Conservation (phyloP, 306 rosid genomes). For the Prinsepia uniflora region DNA sequence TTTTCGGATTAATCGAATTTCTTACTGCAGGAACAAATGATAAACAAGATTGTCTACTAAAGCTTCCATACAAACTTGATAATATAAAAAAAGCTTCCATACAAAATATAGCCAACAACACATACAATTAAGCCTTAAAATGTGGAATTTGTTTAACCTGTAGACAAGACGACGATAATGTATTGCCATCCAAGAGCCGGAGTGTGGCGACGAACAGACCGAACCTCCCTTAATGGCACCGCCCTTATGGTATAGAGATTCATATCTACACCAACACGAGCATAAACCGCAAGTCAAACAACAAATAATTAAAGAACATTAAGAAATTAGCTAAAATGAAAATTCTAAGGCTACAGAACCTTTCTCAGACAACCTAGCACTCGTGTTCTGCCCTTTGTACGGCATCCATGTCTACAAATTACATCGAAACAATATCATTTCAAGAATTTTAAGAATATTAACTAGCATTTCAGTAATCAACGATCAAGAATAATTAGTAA, state of each 20-base stretch:
- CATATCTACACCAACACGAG: slow-evolving; percentile 49
- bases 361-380: slow-evolving; percentile 65
- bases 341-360: slow-evolving; percentile 41
- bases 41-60: not conserved
- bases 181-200: slow-evolving; percentile 97
- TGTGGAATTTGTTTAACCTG: slow-evolving; percentile 44
- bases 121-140: not conserved
- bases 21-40: not conserved
- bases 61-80: not conserved
- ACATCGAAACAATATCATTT: slow-evolving; percentile 3
- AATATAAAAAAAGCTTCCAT: not conserved
- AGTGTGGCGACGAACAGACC: slow-evolving; percentile 84
- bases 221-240: slow-evolving; percentile 71
- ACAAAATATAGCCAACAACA: not conserved
- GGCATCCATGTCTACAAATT: slow-evolving; percentile 84
- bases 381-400: slow-evolving; percentile 62
- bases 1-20: not conserved
- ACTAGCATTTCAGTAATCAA: not conserved
- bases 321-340: not conserved
- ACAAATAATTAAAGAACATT: not conserved
- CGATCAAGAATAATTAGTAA: not conserved
- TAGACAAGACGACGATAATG: slow-evolving; percentile 71
- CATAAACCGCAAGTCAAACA: slow-evolving; percentile 28
- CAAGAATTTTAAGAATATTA: not conserved
- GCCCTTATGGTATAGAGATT: slow-evolving; percentile 80